Evolutionary conservation across 345 rosid species (phyloP).

Genomic region (Pelargonium nanum): DNA sequence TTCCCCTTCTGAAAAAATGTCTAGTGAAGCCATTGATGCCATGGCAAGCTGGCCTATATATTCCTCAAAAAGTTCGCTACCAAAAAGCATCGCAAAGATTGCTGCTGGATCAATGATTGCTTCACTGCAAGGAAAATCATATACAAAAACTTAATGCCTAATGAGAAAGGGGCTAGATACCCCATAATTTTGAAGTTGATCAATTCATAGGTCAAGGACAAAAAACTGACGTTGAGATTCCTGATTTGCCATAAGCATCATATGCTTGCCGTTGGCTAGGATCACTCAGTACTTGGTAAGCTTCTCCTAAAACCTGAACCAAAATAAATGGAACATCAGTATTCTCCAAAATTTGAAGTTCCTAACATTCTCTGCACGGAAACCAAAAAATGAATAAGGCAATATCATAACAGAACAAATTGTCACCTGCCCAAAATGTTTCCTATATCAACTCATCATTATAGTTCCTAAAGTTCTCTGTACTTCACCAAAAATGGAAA

Average conservation of each 20-base stretch:
- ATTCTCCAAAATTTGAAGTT: too few relatives aligned
- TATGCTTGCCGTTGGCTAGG: slow-evolving; percentile 86
- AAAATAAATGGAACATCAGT: background rate
- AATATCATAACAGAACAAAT: too few relatives aligned
- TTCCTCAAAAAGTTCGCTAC: slow-evolving; percentile 94
- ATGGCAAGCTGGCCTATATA: slow-evolving; percentile 96
- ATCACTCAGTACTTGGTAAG: slow-evolving; percentile 94
- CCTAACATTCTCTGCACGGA: too few relatives aligned
- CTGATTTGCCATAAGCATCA: slow-evolving; percentile 84
- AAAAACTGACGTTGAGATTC: slow-evolving; percentile 80
- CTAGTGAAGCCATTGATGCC: slow-evolving; percentile 97
- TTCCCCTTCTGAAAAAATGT: slow-evolving; percentile 75
- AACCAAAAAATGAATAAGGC: too few relatives aligned
- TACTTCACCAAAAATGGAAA: too few relatives aligned
- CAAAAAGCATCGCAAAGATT: slow-evolving; percentile 95
- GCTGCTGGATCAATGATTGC: slow-evolving; percentile 92
- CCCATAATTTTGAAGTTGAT: background rate
- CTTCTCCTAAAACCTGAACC: slow-evolving; percentile 78
- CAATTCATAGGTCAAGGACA: slow-evolving; percentile 11
- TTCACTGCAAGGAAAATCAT: slow-evolving; percentile 42
- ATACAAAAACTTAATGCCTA: background rate
- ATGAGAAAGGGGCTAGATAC: background rate
- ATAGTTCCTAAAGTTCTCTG: too few relatives aligned
- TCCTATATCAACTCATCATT: too few relatives aligned
- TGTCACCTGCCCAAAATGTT: too few relatives aligned